Evolutionary conservation across 305 asterid genomes (phyloP).

Genomic region (Plantago rigida): DNA sequence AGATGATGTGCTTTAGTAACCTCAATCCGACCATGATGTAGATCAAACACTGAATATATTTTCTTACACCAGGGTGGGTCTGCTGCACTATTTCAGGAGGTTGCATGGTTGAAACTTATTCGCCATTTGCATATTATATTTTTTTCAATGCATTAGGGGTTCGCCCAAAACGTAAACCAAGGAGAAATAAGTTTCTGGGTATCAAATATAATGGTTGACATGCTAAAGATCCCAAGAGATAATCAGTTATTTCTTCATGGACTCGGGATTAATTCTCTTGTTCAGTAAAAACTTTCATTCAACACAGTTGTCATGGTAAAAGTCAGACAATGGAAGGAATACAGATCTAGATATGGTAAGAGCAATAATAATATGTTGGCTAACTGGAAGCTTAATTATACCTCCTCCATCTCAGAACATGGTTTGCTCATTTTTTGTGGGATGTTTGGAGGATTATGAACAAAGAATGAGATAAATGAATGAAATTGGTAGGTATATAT

Average conservation of each 20-base stretch:
- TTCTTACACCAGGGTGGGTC: background rate
- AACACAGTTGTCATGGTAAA: slow-evolving; percentile 1
- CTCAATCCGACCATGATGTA: background rate
- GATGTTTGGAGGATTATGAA: no score
- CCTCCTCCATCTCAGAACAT: no score
- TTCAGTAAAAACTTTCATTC: slow-evolving; percentile 5
- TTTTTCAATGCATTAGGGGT: background rate
- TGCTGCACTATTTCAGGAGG: background rate
- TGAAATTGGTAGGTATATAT: no score
- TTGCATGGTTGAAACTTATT: background rate
- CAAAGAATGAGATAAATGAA: no score
- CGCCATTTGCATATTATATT: no score
- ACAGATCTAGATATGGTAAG: background rate
- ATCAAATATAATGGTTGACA: background rate
- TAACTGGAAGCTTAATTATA: no score
- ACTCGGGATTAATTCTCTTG: slow-evolving; percentile 8
- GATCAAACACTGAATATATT: background rate
- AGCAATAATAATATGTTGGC: no score
- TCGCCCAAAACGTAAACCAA: background rate
- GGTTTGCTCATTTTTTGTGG: no score
- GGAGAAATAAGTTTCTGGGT: background rate
- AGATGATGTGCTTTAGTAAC: background rate
- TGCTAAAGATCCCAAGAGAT: background rate
- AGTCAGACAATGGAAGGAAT: background rate
- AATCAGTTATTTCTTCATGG: background rate